Evolutionary conservation across 805 yeast species (phyloP).

Genomic region (Schwanniomyces polymorphus): DNA sequence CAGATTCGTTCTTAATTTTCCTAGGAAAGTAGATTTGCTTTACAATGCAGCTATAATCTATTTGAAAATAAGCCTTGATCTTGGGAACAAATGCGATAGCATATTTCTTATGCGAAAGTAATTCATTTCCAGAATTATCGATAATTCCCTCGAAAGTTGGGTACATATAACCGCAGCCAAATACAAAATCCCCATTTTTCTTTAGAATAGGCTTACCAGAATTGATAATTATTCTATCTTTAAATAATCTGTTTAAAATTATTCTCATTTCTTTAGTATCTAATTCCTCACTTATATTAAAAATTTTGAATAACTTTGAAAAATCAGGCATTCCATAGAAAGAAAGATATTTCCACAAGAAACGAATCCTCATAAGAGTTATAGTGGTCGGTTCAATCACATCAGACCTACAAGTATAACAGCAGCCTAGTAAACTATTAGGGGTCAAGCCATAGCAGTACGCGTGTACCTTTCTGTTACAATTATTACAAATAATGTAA

Average conservation of each 20-base stretch:
- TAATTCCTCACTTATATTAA: constrained; percentile 5
- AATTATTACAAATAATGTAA: constrained; percentile 22
- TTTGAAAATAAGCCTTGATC: constrained; percentile 15
- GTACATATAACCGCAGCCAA: constrained; percentile 8
- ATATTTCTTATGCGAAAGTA: constrained; percentile 3
- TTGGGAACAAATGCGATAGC: constrained; percentile 10
- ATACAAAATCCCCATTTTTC: constrained; percentile 2
- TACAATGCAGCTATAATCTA: constrained; percentile 1
- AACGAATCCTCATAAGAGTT: constrained; percentile 35
- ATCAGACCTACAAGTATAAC: constrained; percentile 20
- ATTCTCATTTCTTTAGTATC: constrained; percentile 4
- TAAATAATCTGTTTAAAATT: constrained; percentile 11
- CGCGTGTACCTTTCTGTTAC: constrained; percentile 29
- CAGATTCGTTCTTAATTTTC: background rate
- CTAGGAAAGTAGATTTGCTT: constrained; percentile 10
- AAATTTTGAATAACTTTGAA: constrained; percentile 10
- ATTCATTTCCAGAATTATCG: constrained; percentile 5
- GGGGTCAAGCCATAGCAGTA: constrained; percentile 29
- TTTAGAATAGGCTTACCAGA: constrained; percentile 5
- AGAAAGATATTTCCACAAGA: constrained; percentile 24
- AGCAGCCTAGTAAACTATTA: constrained; percentile 6
- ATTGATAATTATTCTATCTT: constrained; percentile 9
- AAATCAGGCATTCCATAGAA: constrained; percentile 17
- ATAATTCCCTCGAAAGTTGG: constrained; percentile 11
- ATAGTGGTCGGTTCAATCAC: constrained; percentile 15